Evolutionary conservation across 108 stramenopile species (phyloP), one percentile per base, ranked within the genome.

Genomic region (Cyclotella sp.): DNA sequence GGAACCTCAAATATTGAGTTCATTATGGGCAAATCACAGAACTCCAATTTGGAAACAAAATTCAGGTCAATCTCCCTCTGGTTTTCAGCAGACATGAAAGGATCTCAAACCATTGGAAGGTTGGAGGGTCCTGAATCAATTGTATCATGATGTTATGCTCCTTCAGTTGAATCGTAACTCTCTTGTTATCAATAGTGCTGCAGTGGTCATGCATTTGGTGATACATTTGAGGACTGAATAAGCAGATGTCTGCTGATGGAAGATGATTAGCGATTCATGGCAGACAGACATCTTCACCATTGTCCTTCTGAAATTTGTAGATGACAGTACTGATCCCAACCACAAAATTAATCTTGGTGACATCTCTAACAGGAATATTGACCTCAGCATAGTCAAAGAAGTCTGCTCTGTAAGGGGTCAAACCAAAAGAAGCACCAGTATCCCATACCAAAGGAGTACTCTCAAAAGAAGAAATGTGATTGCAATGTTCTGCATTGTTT

Each of bases 381-480:
- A n/a, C 11, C 10, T 66, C 65, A 41, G 21, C 24, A 47, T 66
- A 66, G n/a, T 45, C 46, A 26, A 66, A 24, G 26, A 66, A 66
- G 26, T 66, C 65, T 24, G 21, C 22, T 2, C 65, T 26, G 46
- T 27, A 47, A 24, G 65, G 65, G 22, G 45, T 66, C 10, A 45
- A 28, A 3, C 65, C 44, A 10, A 47, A 11, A 41, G 45, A 47
- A 6, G 65, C 44, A 16, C 65, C 65, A 45, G 46, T 66, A 21
- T 46, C 65, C 42, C 65, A 66, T 10, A 47, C 44, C n/a, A 66
- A 44, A 12, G 46, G 13, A 30, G 40, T 63, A 39, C 15, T 22
- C 58, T 59, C 28, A 63, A 14, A 34, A 6, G 34, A 34, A 34
- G 34, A 5, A 34, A 2, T 34, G 34, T 6, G 6, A 34, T 34